Percentiles rank a stretch among this genome's conserved stretches.
phyloP scores from a whole-genome alignment of 176 grass and related monocot species.

The Thinopyrum elongatum region DNA sequence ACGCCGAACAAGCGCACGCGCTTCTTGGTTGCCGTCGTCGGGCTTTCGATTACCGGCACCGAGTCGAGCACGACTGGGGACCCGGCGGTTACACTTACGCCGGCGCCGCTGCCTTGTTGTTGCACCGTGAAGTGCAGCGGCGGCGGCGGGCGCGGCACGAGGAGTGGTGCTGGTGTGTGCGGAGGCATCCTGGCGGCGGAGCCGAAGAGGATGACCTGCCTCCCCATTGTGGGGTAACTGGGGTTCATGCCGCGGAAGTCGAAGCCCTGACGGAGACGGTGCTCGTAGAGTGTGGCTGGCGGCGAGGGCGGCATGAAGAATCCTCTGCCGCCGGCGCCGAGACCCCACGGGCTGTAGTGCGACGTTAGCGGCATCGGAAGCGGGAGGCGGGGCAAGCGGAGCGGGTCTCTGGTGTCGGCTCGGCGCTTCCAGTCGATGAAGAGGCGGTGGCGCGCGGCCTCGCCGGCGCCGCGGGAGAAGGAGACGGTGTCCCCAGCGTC shows the following conservation, averaged over 20 bases:
- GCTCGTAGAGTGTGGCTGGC: conserved; percentile 73
- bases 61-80: conserved; percentile 56
- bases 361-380: conserved; percentile 30
- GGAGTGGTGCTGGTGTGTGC: conserved; percentile 36
- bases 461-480: conserved; percentile 73
- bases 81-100: neutral
- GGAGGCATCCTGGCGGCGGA: conserved; percentile 34
- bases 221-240: neutral
- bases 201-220: conserved; percentile 46
- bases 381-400: conserved; percentile 43
- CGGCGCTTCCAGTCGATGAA: conserved; percentile 97
- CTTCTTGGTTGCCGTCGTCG: conserved; percentile 67
- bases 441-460: conserved; percentile 52
- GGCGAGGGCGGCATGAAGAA: conserved; percentile 69
- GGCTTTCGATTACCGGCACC: conserved; percentile 53
- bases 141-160: conserved; percentile 33
- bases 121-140: conserved; percentile 51
- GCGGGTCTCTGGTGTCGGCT: conserved; percentile 40
- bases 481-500: conserved; percentile 91
- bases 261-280: conserved; percentile 58
- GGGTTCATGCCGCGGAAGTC: conserved; percentile 43
- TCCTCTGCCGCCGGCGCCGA: conserved; percentile 11
- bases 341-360: conserved; percentile 41
- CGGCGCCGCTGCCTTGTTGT: neutral
- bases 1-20: conserved; percentile 92